These are phyloP conservation scores for Pichia occidentalis DNA, from an alignment of 805 yeast genomes.

Conservation along the genomic window DNA sequence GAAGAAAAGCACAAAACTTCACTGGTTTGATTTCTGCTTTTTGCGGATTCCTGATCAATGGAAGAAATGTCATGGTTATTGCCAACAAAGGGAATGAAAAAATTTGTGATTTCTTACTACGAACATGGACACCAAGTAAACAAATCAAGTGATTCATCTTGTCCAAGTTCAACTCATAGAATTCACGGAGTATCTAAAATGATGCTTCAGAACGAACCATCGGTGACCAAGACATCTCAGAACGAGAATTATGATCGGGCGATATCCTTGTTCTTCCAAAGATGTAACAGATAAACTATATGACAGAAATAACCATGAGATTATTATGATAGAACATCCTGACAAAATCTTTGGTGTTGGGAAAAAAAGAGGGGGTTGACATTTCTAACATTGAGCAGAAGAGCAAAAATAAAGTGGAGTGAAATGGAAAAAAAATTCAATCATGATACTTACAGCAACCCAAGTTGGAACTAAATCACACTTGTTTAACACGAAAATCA, in stretches of 20 bases:
- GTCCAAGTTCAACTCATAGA: constrained; percentile 77
- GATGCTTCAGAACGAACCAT: constrained; percentile 38
- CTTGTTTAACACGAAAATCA: constrained; percentile 89
- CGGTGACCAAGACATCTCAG: constrained; percentile 32
- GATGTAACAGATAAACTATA: constrained; percentile 89
- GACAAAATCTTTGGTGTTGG: constrained; percentile 73
- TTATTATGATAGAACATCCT: constrained; percentile 45
- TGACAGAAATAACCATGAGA: constrained; percentile 29
- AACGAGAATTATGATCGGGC: constrained; percentile 42
- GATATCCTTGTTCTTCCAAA: constrained; percentile 80
- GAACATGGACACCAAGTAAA: constrained; percentile 37
- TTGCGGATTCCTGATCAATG: neutral
- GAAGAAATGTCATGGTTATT: neutral
- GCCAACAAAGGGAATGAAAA: neutral
- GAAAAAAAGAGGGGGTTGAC: constrained; percentile 10
- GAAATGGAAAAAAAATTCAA: constrained; percentile 9
- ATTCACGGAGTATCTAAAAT: constrained; percentile 39
- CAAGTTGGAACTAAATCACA: constrained; percentile 98
- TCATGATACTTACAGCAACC: constrained; percentile 95
- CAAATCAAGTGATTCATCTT: constrained; percentile 2
- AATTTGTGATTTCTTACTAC: constrained; percentile 87
- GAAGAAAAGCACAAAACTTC: too few relatives aligned
- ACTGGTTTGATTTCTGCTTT: too few relatives aligned
- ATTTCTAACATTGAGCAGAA: constrained; percentile 13
- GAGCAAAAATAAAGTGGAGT: neutral